Evolutionary conservation across 2,329 filamentous ascomycete species (phyloP).

Genomic region (Venturia aucupariae): DNA sequence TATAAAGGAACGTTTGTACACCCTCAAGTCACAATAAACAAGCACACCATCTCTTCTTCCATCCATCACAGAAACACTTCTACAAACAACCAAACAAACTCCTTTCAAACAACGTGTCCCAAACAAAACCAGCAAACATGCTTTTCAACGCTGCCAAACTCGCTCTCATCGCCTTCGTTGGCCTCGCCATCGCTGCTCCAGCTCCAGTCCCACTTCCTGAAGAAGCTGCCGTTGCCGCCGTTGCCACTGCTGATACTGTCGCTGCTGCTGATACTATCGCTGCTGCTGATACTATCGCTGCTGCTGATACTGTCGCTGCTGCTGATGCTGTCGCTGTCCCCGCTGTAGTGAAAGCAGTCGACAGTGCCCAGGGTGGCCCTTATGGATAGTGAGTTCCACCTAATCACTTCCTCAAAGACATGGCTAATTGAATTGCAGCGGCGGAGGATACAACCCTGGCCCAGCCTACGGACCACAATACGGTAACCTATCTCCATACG

Average conservation of each 20-base stretch:
- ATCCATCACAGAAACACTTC: background rate
- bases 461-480: background rate
- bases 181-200: slow-evolving; percentile 7
- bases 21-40: background rate
- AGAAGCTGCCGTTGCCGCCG: background rate
- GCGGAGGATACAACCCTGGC: slow-evolving; percentile 2
- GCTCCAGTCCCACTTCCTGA: background rate
- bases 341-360: background rate
- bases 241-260: background rate
- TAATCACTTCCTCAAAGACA: background rate
- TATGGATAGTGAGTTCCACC: background rate
- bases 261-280: background rate
- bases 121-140: background rate
- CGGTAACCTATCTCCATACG: background rate
- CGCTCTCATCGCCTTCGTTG: background rate
- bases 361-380: background rate
- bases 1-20: background rate
- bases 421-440: background rate
- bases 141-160: slow-evolving; percentile 10
- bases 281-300: background rate
- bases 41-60: slow-evolving; percentile 6
- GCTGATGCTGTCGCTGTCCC: background rate
- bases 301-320: background rate
- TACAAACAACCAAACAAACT: slow-evolving; percentile 1
- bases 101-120: too few relatives aligned